phyloP scores from a whole-genome alignment of 75 land plant genomes.

The Pinus tabuliformis region DNA sequence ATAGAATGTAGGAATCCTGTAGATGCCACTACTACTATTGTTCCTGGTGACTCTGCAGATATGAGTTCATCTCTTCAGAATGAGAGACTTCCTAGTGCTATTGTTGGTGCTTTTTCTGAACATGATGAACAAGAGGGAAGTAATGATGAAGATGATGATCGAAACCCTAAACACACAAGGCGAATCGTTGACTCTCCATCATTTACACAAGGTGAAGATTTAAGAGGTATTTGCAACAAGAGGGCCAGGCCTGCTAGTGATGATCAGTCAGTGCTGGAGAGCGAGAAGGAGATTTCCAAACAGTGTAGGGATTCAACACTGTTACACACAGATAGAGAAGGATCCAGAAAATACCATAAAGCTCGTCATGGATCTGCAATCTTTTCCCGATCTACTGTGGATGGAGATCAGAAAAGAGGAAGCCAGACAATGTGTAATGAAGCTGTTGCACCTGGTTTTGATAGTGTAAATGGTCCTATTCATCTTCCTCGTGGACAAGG shows the following conservation, averaged over 20 bases:
- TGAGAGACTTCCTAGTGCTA: conserved; percentile 19
- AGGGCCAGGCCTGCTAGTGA: conserved; percentile 39
- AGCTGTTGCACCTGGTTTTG: conserved; percentile 26
- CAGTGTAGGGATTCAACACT: conserved; percentile 17
- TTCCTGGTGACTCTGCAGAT: conserved; percentile 9
- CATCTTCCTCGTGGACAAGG: conserved; percentile 50
- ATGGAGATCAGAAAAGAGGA: conserved; percentile 45
- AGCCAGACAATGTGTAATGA: conserved; percentile 41
- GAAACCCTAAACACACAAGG: conserved; percentile 95
- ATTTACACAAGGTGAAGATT: conserved; percentile 23
- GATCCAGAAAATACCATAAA: conserved; percentile 42
- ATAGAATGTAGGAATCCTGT: conserved; percentile 19
- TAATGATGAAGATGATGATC: conserved; percentile 95
- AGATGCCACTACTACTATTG: conserved; percentile 14
- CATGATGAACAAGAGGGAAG: conserved; percentile 52
- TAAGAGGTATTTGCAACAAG: conserved; percentile 36
- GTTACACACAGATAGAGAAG: conserved; percentile 31
- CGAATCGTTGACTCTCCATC: conserved; percentile 70
- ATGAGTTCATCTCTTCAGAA: conserved; percentile 20
- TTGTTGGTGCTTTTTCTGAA: conserved; percentile 15
- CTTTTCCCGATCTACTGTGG: conserved; percentile 17
- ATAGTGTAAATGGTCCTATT: conserved; percentile 15
- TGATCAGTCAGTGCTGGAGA: conserved; percentile 39
- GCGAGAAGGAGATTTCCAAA: conserved; percentile 40
- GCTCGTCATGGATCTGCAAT: conserved; percentile 20